These are phyloP conservation scores for Rhizopogon vinicolor DNA, from an alignment of 768 basidiomycete genomes.

Conservation along the genomic window DNA sequence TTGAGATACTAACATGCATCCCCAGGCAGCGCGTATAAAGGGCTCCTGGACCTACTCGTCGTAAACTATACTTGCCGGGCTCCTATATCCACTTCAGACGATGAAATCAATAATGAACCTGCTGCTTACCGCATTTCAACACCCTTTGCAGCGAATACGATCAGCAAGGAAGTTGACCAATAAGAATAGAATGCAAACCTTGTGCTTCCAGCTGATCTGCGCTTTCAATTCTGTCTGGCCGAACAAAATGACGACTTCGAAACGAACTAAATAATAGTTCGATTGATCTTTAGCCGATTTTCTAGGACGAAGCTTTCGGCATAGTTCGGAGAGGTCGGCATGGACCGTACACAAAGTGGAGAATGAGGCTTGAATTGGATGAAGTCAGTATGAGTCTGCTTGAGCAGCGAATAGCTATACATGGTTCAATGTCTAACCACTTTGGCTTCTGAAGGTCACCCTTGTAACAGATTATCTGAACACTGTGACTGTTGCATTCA, in stretches of 20 bases:
- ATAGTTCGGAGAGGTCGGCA: conserved; percentile 4
- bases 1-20: background rate
- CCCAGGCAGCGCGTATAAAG: background rate
- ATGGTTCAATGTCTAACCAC: conserved; percentile 5
- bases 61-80: conserved; percentile 1
- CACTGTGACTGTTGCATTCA: background rate
- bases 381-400: background rate
- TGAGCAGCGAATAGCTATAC: background rate
- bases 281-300: background rate
- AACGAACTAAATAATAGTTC: conserved; percentile 18
- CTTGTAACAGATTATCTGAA: too few relatives aligned
- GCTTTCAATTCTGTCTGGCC: conserved; percentile 38
- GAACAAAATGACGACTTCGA: conserved; percentile 30
- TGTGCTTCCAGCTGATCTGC: conserved; percentile 33
- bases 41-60: background rate
- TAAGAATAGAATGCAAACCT: conserved; percentile 15
- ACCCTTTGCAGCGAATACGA: conserved; percentile 16
- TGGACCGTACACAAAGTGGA: background rate
- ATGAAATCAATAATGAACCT: too few relatives aligned
- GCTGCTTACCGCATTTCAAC: conserved; percentile 23
- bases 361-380: conserved; percentile 3
- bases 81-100: background rate
- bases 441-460: background rate
- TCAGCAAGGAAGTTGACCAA: background rate
- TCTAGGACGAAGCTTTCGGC: background rate